Conservation (phyloP, 169 alveolate species). For the Cardiosporidium cionae region DNA sequence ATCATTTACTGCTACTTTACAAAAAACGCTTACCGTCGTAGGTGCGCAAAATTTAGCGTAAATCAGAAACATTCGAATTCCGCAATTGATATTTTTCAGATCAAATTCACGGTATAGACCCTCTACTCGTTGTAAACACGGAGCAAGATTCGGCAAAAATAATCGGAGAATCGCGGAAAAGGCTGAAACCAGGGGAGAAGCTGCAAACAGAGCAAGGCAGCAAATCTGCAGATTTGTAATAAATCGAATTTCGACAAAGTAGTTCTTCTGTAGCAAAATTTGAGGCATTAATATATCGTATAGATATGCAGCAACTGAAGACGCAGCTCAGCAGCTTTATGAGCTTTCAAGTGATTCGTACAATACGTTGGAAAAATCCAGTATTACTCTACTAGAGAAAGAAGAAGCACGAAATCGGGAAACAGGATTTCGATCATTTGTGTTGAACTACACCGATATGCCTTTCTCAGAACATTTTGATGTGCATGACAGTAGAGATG, state of each 20-base stretch:
- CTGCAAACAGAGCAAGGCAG: constrained; percentile 25
- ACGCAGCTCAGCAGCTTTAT: constrained; percentile 29
- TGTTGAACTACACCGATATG: constrained; percentile 18
- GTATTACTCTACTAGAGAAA: constrained; percentile 20
- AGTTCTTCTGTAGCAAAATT: background rate
- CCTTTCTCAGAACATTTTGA: constrained; percentile 36
- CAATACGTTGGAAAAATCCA: constrained; percentile 19
- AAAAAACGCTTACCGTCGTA: no score
- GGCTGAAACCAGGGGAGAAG: constrained; percentile 38
- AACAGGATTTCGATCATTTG: constrained; percentile 40
- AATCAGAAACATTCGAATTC: no score
- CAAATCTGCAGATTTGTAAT: constrained; percentile 24
- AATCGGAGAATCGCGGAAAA: constrained; percentile 11
- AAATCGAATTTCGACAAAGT: background rate
- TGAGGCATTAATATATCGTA: background rate
- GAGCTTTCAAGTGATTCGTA: constrained; percentile 30
- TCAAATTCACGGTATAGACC: constrained; percentile 48
- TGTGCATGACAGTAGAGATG: constrained; percentile 32
- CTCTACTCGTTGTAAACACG: constrained; percentile 30
- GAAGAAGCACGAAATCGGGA: constrained; percentile 40
- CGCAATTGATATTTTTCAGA: constrained; percentile 36
- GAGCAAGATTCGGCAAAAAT: constrained; percentile 37
- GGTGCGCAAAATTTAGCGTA: no score
- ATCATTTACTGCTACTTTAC: no score
- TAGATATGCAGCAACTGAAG: constrained; percentile 30